Conservation (phyloP, 192 early-diverging fungal species). For the Coemansia sp. region DNA sequence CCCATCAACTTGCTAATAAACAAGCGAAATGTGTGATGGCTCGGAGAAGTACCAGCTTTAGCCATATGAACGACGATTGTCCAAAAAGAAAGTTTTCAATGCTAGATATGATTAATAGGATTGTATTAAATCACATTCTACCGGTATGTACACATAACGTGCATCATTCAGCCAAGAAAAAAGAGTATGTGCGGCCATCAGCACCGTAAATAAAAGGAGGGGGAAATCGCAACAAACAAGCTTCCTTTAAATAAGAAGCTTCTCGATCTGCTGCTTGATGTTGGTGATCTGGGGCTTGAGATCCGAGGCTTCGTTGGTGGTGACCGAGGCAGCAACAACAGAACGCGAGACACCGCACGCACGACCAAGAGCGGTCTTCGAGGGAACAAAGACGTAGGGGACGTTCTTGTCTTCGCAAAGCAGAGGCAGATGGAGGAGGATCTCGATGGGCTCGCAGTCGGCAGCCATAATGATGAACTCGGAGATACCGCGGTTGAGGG, state of each 20-base stretch:
- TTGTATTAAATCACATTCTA: conserved; percentile 30
- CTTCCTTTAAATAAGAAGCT: conserved; percentile 51
- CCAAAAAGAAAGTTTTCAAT: no score
- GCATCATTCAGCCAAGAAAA: conserved; percentile 42
- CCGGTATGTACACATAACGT: conserved; percentile 40
- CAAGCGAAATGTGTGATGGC: no score
- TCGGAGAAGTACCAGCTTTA: no score
- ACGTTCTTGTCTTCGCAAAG: conserved; percentile 99
- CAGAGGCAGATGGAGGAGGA: conserved; percentile 94
- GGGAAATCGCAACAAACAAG: conserved; percentile 1
- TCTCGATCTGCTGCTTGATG: conserved; percentile 94
- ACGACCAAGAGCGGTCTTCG: conserved; percentile 94
- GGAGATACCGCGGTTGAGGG: conserved; percentile 96
- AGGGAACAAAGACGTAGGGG: conserved; percentile 98
- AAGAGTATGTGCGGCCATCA: conserved; percentile 29
- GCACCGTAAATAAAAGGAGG: conserved; percentile 11
- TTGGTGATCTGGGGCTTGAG: conserved; percentile 87
- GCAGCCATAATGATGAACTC: conserved; percentile 99
- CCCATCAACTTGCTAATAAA: not conserved
- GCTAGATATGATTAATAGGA: not conserved
- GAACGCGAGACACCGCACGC: conserved; percentile 95
- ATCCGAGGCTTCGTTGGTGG: conserved; percentile 97
- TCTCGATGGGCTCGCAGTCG: conserved; percentile 97
- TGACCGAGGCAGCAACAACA: conserved; percentile 91
- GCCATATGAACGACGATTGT: no score